Conservation (phyloP, 805 yeast species). For the Candida cerambycidarum region DNA sequence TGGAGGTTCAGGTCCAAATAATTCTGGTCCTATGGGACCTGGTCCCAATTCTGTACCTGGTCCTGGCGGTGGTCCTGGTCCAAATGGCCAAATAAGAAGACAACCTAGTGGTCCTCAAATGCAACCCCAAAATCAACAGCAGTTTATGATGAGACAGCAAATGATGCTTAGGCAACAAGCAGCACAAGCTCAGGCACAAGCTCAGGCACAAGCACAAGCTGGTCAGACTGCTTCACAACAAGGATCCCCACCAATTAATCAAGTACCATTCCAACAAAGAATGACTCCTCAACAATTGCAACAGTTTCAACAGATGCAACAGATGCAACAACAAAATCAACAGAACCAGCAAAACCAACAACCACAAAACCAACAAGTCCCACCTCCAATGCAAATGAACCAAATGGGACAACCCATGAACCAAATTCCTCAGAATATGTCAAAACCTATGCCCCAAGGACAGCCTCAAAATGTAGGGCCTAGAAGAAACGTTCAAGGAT, state of each 20-base stretch:
- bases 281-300: slow-evolving; percentile 5
- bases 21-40: background rate
- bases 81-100: slow-evolving; percentile 1
- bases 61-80: slow-evolving; percentile 3
- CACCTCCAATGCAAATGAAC: slow-evolving; percentile 7
- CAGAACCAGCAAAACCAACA: background rate
- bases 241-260: slow-evolving; percentile 11
- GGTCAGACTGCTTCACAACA: slow-evolving; percentile 8
- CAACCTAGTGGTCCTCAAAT: slow-evolving; percentile 15
- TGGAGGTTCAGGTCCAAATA: slow-evolving; percentile 3
- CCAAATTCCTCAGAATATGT: slow-evolving; percentile 3
- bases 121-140: slow-evolving; percentile 31
- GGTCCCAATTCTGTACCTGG: slow-evolving; percentile 2
- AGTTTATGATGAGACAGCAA: slow-evolving; percentile 26
- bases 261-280: slow-evolving; percentile 6
- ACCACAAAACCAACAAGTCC: slow-evolving; percentile 9
- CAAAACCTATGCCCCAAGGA: slow-evolving; percentile 5
- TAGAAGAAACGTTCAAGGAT: slow-evolving; percentile 1
- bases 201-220: slow-evolving; percentile 11
- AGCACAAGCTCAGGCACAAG: slow-evolving; percentile 12
- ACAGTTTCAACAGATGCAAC: slow-evolving; percentile 10
- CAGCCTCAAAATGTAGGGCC: slow-evolving; percentile 8
- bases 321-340: slow-evolving; percentile 1
- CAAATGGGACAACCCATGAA: slow-evolving; percentile 6
- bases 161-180: slow-evolving; percentile 23